These are phyloP conservation scores for Claviceps humidiphila DNA, from an alignment of 2,329 filamentous ascomycete species.

Conservation along the genomic window DNA sequence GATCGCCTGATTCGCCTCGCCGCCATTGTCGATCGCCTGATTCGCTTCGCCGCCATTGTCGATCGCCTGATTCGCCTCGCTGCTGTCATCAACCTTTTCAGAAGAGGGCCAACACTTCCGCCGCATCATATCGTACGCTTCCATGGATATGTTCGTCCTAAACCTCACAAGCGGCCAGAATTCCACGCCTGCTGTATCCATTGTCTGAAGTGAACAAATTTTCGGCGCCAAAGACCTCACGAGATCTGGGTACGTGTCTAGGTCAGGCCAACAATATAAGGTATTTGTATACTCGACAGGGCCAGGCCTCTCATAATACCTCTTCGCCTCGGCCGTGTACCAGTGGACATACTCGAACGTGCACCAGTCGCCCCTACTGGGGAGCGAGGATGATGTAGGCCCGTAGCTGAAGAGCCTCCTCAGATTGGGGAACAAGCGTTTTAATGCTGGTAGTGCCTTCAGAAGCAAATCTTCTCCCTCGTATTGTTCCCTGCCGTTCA, in stretches of 20 bases:
- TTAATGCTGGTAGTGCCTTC: background rate
- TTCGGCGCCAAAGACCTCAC: conserved; percentile 12
- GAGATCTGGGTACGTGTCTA: conserved; percentile 16
- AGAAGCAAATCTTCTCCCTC: background rate
- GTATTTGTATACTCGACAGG: conserved; percentile 14
- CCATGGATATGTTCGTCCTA: conserved; percentile 9
- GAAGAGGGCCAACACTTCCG: background rate
- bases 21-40: conserved; percentile 15
- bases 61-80: background rate
- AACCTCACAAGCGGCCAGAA: conserved; percentile 21
- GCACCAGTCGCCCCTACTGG: conserved; percentile 14
- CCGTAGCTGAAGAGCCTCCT: conserved; percentile 10
- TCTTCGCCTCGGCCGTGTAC: conserved; percentile 8
- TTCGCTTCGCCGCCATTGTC: too few relatives aligned
- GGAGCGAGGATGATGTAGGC: conserved; percentile 12
- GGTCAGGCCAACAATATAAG: conserved; percentile 22
- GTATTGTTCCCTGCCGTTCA: background rate
- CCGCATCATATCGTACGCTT: conserved; percentile 9
- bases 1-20: conserved; percentile 11
- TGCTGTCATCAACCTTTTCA: background rate
- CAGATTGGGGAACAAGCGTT: conserved; percentile 7
- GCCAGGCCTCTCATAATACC: conserved; percentile 1
- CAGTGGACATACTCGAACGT: conserved; percentile 16
- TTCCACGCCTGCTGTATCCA: conserved; percentile 8
- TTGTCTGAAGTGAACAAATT: background rate